A percentile compares a stretch with the other conserved stretches of the same genome.
Conservation (phyloP, 208 protist genomes). For the Ichthyophonus hoferi region DNA sequence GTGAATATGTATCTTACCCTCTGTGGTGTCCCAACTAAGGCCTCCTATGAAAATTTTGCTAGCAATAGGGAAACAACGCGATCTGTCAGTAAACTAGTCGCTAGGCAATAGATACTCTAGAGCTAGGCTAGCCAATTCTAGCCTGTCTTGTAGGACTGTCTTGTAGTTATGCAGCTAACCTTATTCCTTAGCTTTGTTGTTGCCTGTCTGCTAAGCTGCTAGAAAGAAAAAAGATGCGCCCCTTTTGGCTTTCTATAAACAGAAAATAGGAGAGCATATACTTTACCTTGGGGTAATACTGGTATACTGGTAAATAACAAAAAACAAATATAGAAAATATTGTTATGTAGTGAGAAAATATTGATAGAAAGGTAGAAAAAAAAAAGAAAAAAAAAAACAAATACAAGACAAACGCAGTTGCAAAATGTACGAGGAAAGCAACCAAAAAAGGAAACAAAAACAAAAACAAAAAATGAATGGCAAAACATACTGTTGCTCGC, state of each 20-base stretch:
- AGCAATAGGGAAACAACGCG: background rate
- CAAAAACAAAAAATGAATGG: too few species aligned
- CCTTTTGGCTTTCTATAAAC: background rate
- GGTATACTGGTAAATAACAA: background rate
- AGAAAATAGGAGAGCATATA: background rate
- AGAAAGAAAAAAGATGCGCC: background rate
- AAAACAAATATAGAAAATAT: background rate
- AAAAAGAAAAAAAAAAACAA: too few species aligned
- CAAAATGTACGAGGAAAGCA: too few species aligned
- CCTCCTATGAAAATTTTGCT: conserved; percentile 46
- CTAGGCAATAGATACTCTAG: background rate
- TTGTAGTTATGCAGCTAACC: background rate
- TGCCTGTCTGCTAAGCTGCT: background rate
- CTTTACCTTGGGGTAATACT: background rate
- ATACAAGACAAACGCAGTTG: too few species aligned
- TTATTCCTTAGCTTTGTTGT: background rate
- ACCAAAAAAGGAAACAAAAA: too few species aligned
- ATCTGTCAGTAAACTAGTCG: background rate
- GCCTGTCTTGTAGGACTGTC: background rate
- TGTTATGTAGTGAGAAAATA: background rate
- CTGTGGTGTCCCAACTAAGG: conserved; percentile 22
- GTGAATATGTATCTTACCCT: too few species aligned
- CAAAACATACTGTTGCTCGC: too few species aligned
- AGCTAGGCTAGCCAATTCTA: background rate
- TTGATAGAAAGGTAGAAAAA: background rate